Evolutionary conservation across 805 yeast genomes (phyloP).

Genomic region (Saccharomycopsis sp.): DNA sequence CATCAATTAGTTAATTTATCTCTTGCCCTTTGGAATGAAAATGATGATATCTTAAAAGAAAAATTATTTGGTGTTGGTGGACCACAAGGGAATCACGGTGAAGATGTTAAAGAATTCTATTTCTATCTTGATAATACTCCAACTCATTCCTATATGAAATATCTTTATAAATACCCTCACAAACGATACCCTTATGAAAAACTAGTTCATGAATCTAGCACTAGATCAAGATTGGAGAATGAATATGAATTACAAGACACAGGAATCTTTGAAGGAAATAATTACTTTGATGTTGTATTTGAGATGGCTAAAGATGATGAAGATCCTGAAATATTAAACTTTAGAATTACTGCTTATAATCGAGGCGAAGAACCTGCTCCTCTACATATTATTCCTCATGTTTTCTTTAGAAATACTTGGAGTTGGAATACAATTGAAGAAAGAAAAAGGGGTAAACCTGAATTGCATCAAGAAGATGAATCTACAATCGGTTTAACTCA

Average conservation of each 20-base stretch:
- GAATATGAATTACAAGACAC: conserved; percentile 87
- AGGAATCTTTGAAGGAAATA: conserved; percentile 52
- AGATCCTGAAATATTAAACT: conserved; percentile 71
- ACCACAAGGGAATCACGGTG: conserved; percentile 93
- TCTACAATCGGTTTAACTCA: conserved; percentile 55
- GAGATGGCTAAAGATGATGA: conserved; percentile 85
- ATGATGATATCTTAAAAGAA: conserved; percentile 80
- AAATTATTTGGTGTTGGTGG: conserved; percentile 84
- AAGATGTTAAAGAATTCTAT: conserved; percentile 83
- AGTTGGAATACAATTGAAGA: conserved; percentile 68
- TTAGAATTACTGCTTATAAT: conserved; percentile 83
- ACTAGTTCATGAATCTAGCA: conserved; percentile 58
- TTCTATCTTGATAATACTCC: conserved; percentile 89
- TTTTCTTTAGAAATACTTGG: conserved; percentile 86
- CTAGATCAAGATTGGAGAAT: conserved; percentile 56
- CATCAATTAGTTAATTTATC: conserved; percentile 70
- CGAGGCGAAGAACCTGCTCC: conserved; percentile 83
- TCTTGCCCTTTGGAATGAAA: conserved; percentile 89
- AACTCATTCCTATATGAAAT: conserved; percentile 87
- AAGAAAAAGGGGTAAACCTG: conserved; percentile 42
- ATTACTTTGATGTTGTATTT: conserved; percentile 78
- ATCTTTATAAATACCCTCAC: conserved; percentile 89
- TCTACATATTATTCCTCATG: conserved; percentile 76
- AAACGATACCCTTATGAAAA: conserved; percentile 74
- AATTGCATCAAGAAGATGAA: conserved; percentile 34